phyloP scores from a whole-genome alignment of 1,139 yeast species.

The Lizanozyma gosingica region DNA sequence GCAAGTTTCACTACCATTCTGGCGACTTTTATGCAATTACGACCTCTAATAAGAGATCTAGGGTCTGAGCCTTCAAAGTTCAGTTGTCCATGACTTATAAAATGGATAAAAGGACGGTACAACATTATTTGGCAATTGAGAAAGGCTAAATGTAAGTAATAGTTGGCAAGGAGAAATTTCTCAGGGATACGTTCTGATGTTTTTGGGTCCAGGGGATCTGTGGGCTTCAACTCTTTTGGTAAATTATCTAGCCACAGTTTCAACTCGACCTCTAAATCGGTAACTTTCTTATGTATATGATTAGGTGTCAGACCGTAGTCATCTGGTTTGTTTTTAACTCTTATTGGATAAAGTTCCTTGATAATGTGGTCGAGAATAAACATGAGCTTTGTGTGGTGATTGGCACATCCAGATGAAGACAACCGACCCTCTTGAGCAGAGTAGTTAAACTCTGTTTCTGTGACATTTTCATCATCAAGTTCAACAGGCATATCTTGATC shows the following conservation, averaged over 20 bases:
- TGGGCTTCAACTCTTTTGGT: slow-evolving; percentile 70
- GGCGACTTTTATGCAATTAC: slow-evolving; percentile 80
- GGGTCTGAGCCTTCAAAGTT: slow-evolving; percentile 34
- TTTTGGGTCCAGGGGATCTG: slow-evolving; percentile 37
- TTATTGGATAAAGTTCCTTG: slow-evolving; percentile 35
- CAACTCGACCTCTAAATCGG: slow-evolving; percentile 63
- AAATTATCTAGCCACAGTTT: slow-evolving; percentile 67
- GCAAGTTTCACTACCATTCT: slow-evolving; percentile 78
- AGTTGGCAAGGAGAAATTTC: slow-evolving; percentile 61
- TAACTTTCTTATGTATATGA: slow-evolving; percentile 53
- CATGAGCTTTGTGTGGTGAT: slow-evolving; percentile 72
- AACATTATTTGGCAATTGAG: slow-evolving; percentile 78
- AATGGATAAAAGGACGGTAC: slow-evolving; percentile 88
- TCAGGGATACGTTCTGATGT: slow-evolving; percentile 41
- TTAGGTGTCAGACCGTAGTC: slow-evolving; percentile 18
- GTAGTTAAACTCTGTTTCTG: slow-evolving; percentile 45
- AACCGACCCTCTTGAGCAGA: slow-evolving; percentile 36
- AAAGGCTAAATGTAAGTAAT: slow-evolving; percentile 68
- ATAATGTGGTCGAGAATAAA: slow-evolving; percentile 35
- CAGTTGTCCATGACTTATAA: slow-evolving; percentile 37
- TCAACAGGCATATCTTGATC: slow-evolving; percentile 86
- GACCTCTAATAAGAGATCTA: slow-evolving; percentile 55
- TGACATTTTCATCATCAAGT: slow-evolving; percentile 79
- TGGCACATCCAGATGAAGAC: slow-evolving; percentile 76
- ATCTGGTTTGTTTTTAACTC: slow-evolving; percentile 13